Base-by-base conservation (phyloP, 495 filamentous ascomycete genomes). In the Articulospora tetracladia region DNA sequence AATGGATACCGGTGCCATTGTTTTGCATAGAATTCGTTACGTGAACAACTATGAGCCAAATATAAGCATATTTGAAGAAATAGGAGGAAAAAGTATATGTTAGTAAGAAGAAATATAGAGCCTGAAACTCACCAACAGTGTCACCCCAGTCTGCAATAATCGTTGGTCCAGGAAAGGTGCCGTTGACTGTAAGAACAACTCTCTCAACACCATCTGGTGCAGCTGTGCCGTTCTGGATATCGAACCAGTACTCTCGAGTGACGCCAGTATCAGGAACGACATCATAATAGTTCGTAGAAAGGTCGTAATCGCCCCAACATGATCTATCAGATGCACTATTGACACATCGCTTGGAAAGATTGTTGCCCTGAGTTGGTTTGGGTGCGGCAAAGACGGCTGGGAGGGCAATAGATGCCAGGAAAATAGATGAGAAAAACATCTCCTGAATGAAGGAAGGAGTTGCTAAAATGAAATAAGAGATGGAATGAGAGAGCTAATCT, bases 281-380 rank as follows among this genome's bases (percentile, higher is more conserved):
- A 6, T 62, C 69, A 17, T 74, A 74, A 57, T 80, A 85, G 67
- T 86, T 78, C 0, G 83, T 85, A 50, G 80, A 66, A 67, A 86
- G 81, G 57, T 76, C 69, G 55, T 77, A 80, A 22, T 75, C 67
- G 34, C 74, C 72, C 76, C 77, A 78, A 53, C 71, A 60, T 20
- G 49, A 63, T 51, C 77, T 68, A 25, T 71, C 70, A 7, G 69
- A 72, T 22, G 76, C 66, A 10, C 70, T 70, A 58, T 80, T 79
- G 23, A 72, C 72, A n/a, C 69, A 64, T 48, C 63, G 20, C 41
- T 62, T 66, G 54, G 22, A 28, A 65, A 47, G 13, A n/a, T n/a
- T n/a, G n/a, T n/a, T n/a, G 10, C 34, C 34, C n/a, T 10, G 34
- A 10, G 34, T 39, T 10, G 34, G 34, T 20, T 20, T 48, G 8